Evolutionary conservation across 805 yeast species (phyloP).

Genomic region (Barnettozyma salicaria): DNA sequence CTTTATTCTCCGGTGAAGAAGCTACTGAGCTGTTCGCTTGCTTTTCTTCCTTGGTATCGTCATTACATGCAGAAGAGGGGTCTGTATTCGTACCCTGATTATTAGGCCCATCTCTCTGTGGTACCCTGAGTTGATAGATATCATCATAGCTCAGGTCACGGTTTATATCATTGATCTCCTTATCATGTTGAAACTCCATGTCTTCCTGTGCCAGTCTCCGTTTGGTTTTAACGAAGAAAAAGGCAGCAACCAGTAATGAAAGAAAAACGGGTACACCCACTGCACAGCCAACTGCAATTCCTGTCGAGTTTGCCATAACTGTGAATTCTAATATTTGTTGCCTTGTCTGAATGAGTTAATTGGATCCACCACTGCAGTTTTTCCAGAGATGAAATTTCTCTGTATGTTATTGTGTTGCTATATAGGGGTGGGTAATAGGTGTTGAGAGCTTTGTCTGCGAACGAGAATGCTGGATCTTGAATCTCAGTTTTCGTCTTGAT

Average conservation of each 20-base stretch:
- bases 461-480: no score
- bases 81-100: constrained; percentile 1
- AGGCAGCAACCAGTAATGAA: constrained; percentile 30
- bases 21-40: constrained; percentile 5
- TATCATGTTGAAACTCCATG: constrained; percentile 26
- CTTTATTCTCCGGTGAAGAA: constrained; percentile 6
- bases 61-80: constrained; percentile 8
- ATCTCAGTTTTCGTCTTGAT: no score
- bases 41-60: constrained; percentile 9
- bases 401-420: no score
- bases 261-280: constrained; percentile 45
- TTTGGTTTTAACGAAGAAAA: constrained; percentile 35
- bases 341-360: no score
- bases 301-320: constrained; percentile 15
- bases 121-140: constrained; percentile 23
- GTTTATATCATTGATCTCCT: constrained; percentile 32
- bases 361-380: no score
- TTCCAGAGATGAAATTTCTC: no score
- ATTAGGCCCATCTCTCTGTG: background rate
- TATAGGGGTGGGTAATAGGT: no score
- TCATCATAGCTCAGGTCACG: constrained; percentile 30
- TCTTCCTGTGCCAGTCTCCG: constrained; percentile 34
- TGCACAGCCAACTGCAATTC: constrained; percentile 45
- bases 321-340: no score
- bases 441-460: no score